A percentile compares a stretch with the other conserved stretches of the same genome.
These are phyloP conservation scores for Citrus unshiu DNA, from an alignment of 345 rosid genomes.

Conservation along the genomic window DNA sequence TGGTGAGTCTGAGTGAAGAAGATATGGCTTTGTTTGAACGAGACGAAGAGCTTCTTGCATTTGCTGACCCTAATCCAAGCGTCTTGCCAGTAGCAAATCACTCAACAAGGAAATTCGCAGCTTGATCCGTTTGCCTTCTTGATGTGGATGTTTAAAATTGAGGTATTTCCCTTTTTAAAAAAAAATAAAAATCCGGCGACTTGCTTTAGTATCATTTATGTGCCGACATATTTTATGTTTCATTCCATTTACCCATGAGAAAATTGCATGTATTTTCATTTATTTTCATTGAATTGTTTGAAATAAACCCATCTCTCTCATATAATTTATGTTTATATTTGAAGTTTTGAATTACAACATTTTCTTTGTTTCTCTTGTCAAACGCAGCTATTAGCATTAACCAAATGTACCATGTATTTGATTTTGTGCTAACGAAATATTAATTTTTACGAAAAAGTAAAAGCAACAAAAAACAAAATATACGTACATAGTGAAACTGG, in stretches of 20 bases:
- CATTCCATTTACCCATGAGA: not conserved
- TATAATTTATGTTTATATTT: not conserved
- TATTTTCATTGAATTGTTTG: not conserved
- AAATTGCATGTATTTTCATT: not conserved
- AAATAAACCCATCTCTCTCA: not conserved
- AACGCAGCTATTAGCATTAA: too few relatives aligned
- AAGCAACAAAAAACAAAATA: too few relatives aligned
- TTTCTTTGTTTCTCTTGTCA: too few relatives aligned
- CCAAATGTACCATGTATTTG: too few relatives aligned
- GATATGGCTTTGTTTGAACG: slow-evolving; percentile 29
- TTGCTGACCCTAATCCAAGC: not conserved
- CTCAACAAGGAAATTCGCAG: not conserved
- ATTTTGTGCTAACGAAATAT: too few relatives aligned
- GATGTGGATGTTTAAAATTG: not conserved
- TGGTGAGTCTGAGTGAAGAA: slow-evolving; percentile 29
- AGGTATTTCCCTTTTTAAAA: not conserved
- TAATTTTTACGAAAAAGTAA: too few relatives aligned
- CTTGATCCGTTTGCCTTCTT: not conserved
- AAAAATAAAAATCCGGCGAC: too few relatives aligned
- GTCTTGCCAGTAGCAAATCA: slow-evolving; percentile 28
- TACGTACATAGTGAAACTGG: too few relatives aligned
- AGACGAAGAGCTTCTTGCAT: slow-evolving; percentile 6
- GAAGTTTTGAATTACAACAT: too few relatives aligned
- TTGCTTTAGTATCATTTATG: not conserved
- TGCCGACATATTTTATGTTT: too few relatives aligned